Base-by-base conservation (phyloP, 148 eudicot genomes). In the Oxyria digyna region DNA sequence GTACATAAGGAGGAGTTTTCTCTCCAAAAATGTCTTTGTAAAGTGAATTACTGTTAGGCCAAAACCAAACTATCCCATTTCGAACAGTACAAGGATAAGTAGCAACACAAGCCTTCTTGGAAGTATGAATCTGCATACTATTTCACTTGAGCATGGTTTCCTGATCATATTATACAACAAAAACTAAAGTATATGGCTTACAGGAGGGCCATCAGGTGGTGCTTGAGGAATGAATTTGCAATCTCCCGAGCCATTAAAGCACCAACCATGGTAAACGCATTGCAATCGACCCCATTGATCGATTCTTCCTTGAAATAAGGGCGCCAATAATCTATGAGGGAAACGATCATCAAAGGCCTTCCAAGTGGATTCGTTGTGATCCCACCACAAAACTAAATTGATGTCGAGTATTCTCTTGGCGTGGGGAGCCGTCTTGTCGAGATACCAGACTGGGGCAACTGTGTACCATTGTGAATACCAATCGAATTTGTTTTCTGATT, bases 251-350 rank as follows among this genome's bases (percentile, higher is more conserved):
- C 88, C 88, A 76, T 54, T 72, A 42, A 91, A 91, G 69, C 95
- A 91, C 95, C 95, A 88, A 31, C 95, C 95, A 63, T 88, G 97
- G 64, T 91, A 88, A 9, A 85, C 97, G 76, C 97, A 88, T 76
- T 91, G 97, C 77, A 91, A 62, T 31, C 95, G 67, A 2, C 94
- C 97, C 91, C 83, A 83, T n/a, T 78, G 83, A 82, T 91, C 95
- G 72, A 91, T 91, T 67, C 95, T 78, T 0, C 97, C 97, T 59
- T 91, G 82, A 1, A 91, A 88, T 48, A 91, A 52, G 0, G 94
- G 97, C 24, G 97, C 97, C 81, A 88, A n/a, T n/a, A n/a, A 70
- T n/a, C 97, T 73, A 68, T 88, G 97, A 21, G 97, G 89, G 69
- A 95, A 88, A 37, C 63, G 23, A 75, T 91, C 97, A 62, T 88